These are phyloP conservation scores for Isoetes engelmannii DNA, from an alignment of 83 land plant genomes.

Conservation along the genomic window DNA sequence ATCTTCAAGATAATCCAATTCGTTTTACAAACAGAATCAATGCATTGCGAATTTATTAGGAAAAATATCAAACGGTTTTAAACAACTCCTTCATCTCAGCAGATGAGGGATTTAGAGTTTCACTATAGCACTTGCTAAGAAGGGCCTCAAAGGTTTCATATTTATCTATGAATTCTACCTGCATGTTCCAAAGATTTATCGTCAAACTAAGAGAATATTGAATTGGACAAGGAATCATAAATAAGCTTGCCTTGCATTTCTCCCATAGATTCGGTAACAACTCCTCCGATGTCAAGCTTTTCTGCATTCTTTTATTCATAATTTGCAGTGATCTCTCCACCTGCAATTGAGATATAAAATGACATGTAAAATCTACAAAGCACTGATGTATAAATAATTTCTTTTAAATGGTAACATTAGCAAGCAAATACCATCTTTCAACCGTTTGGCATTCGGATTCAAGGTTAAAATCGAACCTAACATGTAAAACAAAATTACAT, in stretches of 20 bases:
- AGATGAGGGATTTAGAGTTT: conserved; percentile 53
- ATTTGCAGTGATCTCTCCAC: conserved; percentile 69
- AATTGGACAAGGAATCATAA: background rate
- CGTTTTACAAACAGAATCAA: too few relatives aligned
- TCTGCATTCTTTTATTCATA: conserved; percentile 85
- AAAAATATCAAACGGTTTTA: conserved; percentile 30
- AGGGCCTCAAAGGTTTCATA: conserved; percentile 76
- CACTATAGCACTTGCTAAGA: conserved; percentile 75
- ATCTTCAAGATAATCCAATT: too few relatives aligned
- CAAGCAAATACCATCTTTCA: background rate
- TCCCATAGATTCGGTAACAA: conserved; percentile 95
- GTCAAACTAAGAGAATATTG: background rate
- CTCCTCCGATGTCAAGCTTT: conserved; percentile 88
- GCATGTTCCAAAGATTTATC: conserved; percentile 22
- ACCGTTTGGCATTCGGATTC: background rate
- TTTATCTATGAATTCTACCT: conserved; percentile 95
- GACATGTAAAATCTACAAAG: background rate
- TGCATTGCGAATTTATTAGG: background rate
- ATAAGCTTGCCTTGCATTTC: conserved; percentile 74
- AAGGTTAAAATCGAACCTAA: background rate
- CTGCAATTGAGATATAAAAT: conserved; percentile 30
- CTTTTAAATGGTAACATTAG: background rate
- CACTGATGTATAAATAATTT: background rate
- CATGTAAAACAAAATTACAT: background rate
- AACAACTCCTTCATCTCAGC: conserved; percentile 78